phyloP scores from a whole-genome alignment of 495 filamentous ascomycete genomes.

The Eremomyces bilateralis region DNA sequence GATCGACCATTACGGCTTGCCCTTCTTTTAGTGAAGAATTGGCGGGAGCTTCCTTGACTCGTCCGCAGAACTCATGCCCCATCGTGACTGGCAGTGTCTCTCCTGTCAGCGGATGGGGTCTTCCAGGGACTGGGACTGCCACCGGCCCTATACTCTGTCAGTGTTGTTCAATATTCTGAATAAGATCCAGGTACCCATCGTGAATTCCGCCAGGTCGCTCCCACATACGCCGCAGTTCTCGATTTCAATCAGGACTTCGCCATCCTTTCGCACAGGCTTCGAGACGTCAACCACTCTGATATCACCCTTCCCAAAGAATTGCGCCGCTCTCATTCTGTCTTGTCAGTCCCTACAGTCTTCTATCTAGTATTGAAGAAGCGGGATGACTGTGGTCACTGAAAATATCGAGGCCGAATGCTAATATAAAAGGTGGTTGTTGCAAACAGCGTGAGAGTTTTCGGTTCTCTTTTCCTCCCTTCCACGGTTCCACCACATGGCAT shows the following conservation, averaged over 20 bases:
- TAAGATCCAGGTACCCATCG: not conserved
- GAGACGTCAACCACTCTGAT: conserved; percentile 5
- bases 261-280: not conserved
- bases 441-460: too few relatives aligned
- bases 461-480: too few relatives aligned
- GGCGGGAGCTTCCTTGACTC: not conserved
- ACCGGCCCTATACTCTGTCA: too few relatives aligned
- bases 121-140: too few relatives aligned
- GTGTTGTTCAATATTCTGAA: too few relatives aligned
- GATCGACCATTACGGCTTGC: not conserved
- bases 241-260: conserved; percentile 5
- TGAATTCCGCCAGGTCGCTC: not conserved
- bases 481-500: too few relatives aligned
- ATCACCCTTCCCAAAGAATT: conserved; percentile 4
- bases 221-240: not conserved
- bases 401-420: too few relatives aligned
- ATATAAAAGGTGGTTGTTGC: too few relatives aligned
- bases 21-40: not conserved
- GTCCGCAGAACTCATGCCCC: not conserved
- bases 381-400: too few relatives aligned
- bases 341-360: too few relatives aligned
- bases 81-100: not conserved
- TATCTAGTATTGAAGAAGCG: too few relatives aligned
- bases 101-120: not conserved
- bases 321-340: conserved; percentile 6